phyloP scores from a whole-genome alignment of 2,329 filamentous ascomycete species.

The Ophiostoma ulmi region DNA sequence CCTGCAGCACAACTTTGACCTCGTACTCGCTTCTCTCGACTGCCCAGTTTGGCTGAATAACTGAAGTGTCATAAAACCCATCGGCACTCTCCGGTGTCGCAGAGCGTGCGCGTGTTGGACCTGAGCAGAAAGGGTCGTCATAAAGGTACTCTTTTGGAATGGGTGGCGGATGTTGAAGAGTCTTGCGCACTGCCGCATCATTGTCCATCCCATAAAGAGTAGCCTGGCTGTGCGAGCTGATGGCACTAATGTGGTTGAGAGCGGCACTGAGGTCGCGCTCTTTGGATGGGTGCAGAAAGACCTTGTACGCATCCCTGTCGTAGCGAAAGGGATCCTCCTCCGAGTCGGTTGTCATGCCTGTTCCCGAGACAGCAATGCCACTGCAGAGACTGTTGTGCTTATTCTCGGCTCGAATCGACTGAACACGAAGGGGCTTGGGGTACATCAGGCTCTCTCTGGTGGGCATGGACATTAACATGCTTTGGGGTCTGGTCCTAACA shows the following conservation, averaged over 20 bases:
- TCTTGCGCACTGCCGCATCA: not conserved
- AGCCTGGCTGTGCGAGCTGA: conserved; percentile 29
- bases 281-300: conserved; percentile 37
- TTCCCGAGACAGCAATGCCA: conserved; percentile 31
- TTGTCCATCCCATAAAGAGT: conserved; percentile 22
- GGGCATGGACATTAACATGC: conserved; percentile 12
- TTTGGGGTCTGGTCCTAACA: not conserved
- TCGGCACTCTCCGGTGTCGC: conserved; percentile 22
- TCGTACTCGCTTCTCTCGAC: conserved; percentile 24
- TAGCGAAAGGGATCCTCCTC: conserved; percentile 45
- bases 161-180: not conserved
- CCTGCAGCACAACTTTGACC: conserved; percentile 29
- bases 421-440: conserved; percentile 28
- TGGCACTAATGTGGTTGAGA: conserved; percentile 34
- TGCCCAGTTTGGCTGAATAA: conserved; percentile 24
- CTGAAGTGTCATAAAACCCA: conserved; percentile 24
- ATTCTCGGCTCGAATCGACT: conserved; percentile 21
- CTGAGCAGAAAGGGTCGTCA: conserved; percentile 15
- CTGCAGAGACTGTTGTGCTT: conserved; percentile 26
- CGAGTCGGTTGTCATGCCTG: conserved; percentile 33
- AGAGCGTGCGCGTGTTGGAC: conserved; percentile 14
- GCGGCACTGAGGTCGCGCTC: conserved; percentile 43
- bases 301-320: conserved; percentile 38
- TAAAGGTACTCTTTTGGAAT: conserved; percentile 21
- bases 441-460: conserved; percentile 23